Evolutionary conservation across 2,329 filamentous ascomycete genomes (phyloP).

Genomic region (Cladophialophora bantiana): DNA sequence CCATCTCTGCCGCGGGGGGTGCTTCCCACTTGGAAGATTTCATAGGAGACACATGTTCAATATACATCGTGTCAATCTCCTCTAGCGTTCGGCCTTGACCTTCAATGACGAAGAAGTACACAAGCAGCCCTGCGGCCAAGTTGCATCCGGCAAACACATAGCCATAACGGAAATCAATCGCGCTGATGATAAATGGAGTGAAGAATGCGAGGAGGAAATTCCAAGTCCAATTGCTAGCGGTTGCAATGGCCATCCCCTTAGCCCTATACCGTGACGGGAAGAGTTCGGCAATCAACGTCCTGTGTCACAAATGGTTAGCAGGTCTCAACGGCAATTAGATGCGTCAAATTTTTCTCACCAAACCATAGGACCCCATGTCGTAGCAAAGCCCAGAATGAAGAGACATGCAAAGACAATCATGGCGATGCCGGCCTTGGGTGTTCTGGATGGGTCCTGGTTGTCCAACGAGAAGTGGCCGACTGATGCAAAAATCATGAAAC

Average conservation of each 20-base stretch:
- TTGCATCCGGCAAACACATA: slow-evolving; percentile 81
- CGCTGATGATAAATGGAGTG: slow-evolving; percentile 76
- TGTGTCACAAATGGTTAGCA: not conserved
- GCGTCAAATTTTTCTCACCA: not conserved
- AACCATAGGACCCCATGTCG: slow-evolving; percentile 60
- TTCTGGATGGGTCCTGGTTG: slow-evolving; percentile 50
- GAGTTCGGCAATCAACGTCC: slow-evolving; percentile 48
- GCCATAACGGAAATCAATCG: slow-evolving; percentile 77
- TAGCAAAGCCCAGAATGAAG: slow-evolving; percentile 76
- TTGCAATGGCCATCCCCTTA: slow-evolving; percentile 48
- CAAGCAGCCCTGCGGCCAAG: slow-evolving; percentile 67
- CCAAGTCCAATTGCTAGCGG: slow-evolving; percentile 77
- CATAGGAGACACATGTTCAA: slow-evolving; percentile 68
- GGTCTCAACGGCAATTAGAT: not conserved
- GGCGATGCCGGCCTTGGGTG: slow-evolving; percentile 68
- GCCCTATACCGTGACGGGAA: slow-evolving; percentile 52
- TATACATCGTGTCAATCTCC: slow-evolving; percentile 81
- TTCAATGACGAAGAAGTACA: slow-evolving; percentile 81
- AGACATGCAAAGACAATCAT: slow-evolving; percentile 77
- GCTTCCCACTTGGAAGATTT: slow-evolving; percentile 34
- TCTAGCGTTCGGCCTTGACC: slow-evolving; percentile 72
- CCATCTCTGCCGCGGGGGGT: slow-evolving; percentile 39
- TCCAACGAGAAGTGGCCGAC: slow-evolving; percentile 52
- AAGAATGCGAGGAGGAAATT: slow-evolving; percentile 81
- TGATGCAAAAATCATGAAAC: slow-evolving; percentile 70